Conservation (phyloP, 768 basidiomycete genomes). For the Clavaria fumosa region DNA sequence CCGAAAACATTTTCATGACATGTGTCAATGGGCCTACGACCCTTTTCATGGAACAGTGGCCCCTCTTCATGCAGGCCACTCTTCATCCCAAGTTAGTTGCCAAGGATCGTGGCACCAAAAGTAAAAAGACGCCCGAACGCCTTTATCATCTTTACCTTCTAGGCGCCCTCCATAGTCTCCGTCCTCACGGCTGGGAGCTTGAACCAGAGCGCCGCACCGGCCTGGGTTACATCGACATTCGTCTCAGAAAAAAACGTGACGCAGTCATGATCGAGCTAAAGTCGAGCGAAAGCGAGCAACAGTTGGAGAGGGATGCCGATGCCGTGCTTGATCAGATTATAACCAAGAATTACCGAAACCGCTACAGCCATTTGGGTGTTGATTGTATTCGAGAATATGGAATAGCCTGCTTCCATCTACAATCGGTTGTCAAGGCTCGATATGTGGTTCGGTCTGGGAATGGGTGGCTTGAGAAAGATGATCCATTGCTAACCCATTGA, state of each 20-base stretch:
- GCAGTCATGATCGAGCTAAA: slow-evolving; percentile 10
- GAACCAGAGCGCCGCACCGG: slow-evolving; percentile 8
- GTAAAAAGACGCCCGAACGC: slow-evolving; percentile 7
- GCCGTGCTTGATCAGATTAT: slow-evolving; percentile 8
- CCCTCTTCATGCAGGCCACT: slow-evolving; percentile 8
- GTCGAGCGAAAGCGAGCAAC: slow-evolving; percentile 7
- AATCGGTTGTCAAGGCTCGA: slow-evolving; percentile 10
- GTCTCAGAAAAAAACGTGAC: slow-evolving; percentile 7
- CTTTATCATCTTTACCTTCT: slow-evolving; percentile 7
- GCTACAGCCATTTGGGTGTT: slow-evolving; percentile 7
- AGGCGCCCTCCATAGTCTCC: slow-evolving; percentile 6
- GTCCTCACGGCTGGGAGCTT: slow-evolving; percentile 7
- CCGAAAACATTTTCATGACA: slow-evolving; percentile 7
- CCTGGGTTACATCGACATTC: slow-evolving; percentile 7
- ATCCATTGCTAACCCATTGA: too few relatives aligned
- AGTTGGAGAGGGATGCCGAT: slow-evolving; percentile 10
- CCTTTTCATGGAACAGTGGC: slow-evolving; percentile 7
- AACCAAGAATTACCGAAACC: slow-evolving; percentile 9
- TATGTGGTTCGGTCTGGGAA: slow-evolving; percentile 6
- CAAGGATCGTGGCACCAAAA: slow-evolving; percentile 8
- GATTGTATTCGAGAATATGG: slow-evolving; percentile 10
- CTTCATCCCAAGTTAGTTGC: slow-evolving; percentile 8
- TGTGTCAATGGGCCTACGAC: slow-evolving; percentile 8
- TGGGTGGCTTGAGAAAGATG: not conserved
- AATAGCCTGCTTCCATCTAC: slow-evolving; percentile 9